Conservation (phyloP, 495 filamentous ascomycete species). For the Aspergillus heteromorphus region DNA sequence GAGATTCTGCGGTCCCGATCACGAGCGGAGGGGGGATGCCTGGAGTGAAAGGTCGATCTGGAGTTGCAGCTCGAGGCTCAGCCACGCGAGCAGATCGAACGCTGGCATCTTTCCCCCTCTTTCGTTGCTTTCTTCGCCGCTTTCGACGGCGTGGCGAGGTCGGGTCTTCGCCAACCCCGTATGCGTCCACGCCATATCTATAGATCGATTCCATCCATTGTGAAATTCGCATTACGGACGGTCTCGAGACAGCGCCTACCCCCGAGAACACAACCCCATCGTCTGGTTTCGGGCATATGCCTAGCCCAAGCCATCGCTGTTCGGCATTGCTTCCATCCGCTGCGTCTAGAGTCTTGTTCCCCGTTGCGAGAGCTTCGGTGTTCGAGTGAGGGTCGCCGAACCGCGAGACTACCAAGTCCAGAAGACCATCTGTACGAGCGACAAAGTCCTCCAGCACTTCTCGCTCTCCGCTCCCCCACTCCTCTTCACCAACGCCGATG, state of each 20-base stretch:
- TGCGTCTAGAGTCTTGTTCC: not conserved
- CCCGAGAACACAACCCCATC: slow-evolving; percentile 86
- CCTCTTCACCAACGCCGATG: slow-evolving; percentile 89
- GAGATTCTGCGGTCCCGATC: slow-evolving; percentile 19
- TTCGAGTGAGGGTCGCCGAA: slow-evolving; percentile 56
- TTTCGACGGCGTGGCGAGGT: slow-evolving; percentile 47
- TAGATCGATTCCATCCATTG: slow-evolving; percentile 84
- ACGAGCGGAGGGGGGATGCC: slow-evolving; percentile 45
- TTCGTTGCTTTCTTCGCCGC: slow-evolving; percentile 25
- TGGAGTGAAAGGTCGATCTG: slow-evolving; percentile 28
- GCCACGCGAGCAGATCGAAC: not conserved
- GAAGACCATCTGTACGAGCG: slow-evolving; percentile 54
- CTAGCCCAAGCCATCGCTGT: slow-evolving; percentile 60
- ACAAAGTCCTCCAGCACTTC: slow-evolving; percentile 86
- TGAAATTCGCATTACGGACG: slow-evolving; percentile 60
- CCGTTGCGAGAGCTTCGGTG: slow-evolving; percentile 6
- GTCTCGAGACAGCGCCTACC: slow-evolving; percentile 58
- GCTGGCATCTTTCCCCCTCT: slow-evolving; percentile 6
- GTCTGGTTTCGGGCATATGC: slow-evolving; percentile 54
- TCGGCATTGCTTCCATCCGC: slow-evolving; percentile 4
- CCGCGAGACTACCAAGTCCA: slow-evolving; percentile 80
- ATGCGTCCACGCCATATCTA: slow-evolving; percentile 67
- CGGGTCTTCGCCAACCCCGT: slow-evolving; percentile 74
- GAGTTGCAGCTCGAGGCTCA: slow-evolving; percentile 13
- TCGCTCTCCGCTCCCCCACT: slow-evolving; percentile 84